A percentile compares a stretch with the other conserved stretches of the same genome.
Conservation (phyloP, 371 early-diverging fungal species). For the Dinochytrium kinnereticum region DNA sequence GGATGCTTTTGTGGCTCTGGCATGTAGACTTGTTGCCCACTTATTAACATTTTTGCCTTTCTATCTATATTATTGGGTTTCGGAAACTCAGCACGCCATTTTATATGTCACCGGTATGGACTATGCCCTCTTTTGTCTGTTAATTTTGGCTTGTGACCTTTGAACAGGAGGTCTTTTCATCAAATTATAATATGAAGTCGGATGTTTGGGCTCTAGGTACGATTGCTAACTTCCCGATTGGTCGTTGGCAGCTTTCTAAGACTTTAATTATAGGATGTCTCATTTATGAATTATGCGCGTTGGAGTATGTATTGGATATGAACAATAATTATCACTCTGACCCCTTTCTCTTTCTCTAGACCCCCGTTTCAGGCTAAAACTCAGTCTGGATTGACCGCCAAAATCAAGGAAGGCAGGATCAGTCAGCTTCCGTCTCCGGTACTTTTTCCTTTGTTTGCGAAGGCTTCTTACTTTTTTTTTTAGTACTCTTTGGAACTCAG, state of each 20-base stretch:
- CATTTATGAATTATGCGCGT: conserved; percentile 70
- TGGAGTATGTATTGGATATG: conserved; percentile 60
- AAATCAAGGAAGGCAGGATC: conserved; percentile 60
- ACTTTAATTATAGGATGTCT: conserved; percentile 57
- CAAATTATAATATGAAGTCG: conserved; percentile 65
- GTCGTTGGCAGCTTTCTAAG: no score
- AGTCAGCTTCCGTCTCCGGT: conserved; percentile 54
- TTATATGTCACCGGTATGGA: conserved; percentile 75
- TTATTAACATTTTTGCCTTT: neutral
- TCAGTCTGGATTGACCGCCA: conserved; percentile 56
- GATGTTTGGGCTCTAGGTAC: conserved; percentile 72
- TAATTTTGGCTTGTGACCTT: neutral
- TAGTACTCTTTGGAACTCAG: conserved; percentile 60
- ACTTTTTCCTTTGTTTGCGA: neutral
- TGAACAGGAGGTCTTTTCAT: conserved; percentile 42
- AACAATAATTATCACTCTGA: no score
- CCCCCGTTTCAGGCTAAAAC: conserved; percentile 71
- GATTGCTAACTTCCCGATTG: neutral
- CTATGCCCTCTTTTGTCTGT: neutral
- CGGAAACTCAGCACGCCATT: conserved; percentile 62
- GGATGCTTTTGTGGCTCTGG: neutral
- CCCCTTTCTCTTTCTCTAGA: conserved; percentile 35
- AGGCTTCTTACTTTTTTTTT: no score
- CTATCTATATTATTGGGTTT: neutral
- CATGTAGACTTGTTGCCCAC: neutral